Evolutionary conservation across 1,284 basidiomycete species (phyloP).

Genomic region (Leccinum ponderosum): DNA sequence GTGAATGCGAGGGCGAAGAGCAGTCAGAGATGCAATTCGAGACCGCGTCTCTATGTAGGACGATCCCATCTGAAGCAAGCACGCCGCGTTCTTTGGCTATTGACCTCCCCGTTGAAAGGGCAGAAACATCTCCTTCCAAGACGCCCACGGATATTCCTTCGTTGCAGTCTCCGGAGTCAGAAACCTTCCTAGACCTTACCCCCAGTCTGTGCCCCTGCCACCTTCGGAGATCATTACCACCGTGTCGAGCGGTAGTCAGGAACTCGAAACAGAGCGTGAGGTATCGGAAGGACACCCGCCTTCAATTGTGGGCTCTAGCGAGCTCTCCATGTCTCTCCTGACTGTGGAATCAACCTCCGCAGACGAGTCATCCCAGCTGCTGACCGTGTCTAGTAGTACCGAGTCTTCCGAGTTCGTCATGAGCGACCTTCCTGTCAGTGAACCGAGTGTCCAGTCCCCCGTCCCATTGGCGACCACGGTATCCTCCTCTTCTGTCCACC

Average conservation of each 20-base stretch:
- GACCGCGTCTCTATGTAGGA: conserved; percentile 49
- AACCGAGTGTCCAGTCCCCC: conserved; percentile 27
- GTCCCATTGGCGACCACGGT: conserved; percentile 25
- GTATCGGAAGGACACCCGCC: conserved; percentile 8
- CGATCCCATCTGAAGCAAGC: conserved; percentile 40
- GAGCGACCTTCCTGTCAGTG: conserved; percentile 28
- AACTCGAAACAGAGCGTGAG: conserved; percentile 27
- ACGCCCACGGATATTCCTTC: conserved; percentile 33
- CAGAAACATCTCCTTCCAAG: conserved; percentile 29
- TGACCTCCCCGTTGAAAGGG: conserved; percentile 25
- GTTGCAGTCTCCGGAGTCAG: conserved; percentile 32
- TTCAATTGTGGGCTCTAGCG: conserved; percentile 23
- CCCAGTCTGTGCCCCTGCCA: conserved; percentile 42
- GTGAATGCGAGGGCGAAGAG: conserved; percentile 40
- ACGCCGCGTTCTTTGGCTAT: conserved; percentile 38
- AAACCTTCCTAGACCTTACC: conserved; percentile 20
- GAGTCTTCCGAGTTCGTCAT: conserved; percentile 37
- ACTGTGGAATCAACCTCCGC: conserved; percentile 27
- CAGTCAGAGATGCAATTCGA: conserved; percentile 50
- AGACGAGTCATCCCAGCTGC: conserved; percentile 20
- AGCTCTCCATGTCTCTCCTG: conserved; percentile 26
- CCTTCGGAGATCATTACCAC: conserved; percentile 39
- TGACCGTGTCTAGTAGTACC: conserved; percentile 23
- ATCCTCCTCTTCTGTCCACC: conserved; percentile 39
- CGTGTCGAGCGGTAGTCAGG: conserved; percentile 22